phyloP scores from a whole-genome alignment of 176 grass and related monocot genomes.

The Bromus sterilis region DNA sequence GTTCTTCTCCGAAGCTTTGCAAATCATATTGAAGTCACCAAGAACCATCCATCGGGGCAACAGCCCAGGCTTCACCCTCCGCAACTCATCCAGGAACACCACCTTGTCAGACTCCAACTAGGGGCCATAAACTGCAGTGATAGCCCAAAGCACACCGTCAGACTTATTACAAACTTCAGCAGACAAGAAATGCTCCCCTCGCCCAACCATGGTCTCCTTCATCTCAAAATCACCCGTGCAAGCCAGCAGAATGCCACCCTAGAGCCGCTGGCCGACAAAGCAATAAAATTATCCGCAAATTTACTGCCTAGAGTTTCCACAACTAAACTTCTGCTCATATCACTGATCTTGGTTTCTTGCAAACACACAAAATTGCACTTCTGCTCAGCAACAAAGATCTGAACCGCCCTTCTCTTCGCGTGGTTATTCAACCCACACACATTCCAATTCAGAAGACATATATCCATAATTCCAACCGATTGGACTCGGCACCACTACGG shows the following conservation, averaged over 20 bases:
- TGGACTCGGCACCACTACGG: no score
- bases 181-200: no score
- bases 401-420: not conserved
- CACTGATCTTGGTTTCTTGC: not conserved
- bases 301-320: not conserved
- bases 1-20: accelerated
- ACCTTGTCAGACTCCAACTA: not conserved
- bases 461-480: no score
- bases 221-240: no score
- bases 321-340: not conserved
- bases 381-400: not conserved
- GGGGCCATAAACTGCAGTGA: not conserved
- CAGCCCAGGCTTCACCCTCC: no score
- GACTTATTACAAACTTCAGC: no score
- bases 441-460: not conserved
- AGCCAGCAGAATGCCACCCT: no score
- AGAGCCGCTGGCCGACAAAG: no score
- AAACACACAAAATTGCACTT: not conserved
- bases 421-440: not conserved
- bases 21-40: not conserved
- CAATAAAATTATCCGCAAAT: not conserved
- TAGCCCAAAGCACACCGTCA: no score
- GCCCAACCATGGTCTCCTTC: no score
- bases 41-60: not conserved
- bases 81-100: not conserved